These are phyloP conservation scores for Penicillium italicum DNA, from an alignment of 2,329 filamentous ascomycete species.

Conservation along the genomic window DNA sequence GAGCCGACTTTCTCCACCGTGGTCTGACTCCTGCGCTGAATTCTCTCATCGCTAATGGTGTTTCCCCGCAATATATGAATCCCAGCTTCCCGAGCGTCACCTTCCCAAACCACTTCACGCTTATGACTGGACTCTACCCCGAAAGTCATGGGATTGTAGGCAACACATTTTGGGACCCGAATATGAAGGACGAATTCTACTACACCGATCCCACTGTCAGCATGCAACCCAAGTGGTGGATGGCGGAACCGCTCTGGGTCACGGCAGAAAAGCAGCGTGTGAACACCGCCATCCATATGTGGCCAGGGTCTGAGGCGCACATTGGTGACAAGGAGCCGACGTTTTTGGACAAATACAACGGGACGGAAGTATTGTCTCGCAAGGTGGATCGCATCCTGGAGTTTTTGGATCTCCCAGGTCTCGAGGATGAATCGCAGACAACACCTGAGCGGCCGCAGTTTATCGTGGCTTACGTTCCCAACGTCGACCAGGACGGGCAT, in stretches of 20 bases:
- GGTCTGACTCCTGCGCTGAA: conserved; percentile 79
- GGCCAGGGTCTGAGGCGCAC: conserved; percentile 91
- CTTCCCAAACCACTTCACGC: conserved; percentile 92
- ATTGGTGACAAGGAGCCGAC: conserved; percentile 71
- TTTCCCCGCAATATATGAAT: conserved; percentile 87
- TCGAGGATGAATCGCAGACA: conserved; percentile 54
- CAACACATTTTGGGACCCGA: conserved; percentile 91
- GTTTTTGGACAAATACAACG: conserved; percentile 81
- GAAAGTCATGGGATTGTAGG: conserved; percentile 91
- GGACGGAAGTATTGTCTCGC: conserved; percentile 64
- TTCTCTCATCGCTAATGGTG: conserved; percentile 72
- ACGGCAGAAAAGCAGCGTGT: conserved; percentile 82
- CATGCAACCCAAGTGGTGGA: conserved; percentile 89
- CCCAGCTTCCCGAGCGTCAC: conserved; percentile 96
- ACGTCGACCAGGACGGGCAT: conserved; percentile 86
- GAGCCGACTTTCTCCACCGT: conserved; percentile 84
- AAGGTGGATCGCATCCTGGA: conserved; percentile 78
- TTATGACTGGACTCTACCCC: conserved; percentile 87
- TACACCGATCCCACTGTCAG: conserved; percentile 75
- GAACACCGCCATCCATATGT: conserved; percentile 89
- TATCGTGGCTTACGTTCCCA: conserved; percentile 90
- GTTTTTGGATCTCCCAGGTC: conserved; percentile 78
- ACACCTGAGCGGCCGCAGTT: conserved; percentile 71
- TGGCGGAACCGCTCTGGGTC: conserved; percentile 87
- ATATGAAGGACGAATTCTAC: conserved; percentile 72